A percentile compares a stretch with the other conserved stretches of the same genome.
These are phyloP conservation scores for Nymphaea colorata DNA, from an alignment of 164 flowering plant species.

Conservation along the genomic window DNA sequence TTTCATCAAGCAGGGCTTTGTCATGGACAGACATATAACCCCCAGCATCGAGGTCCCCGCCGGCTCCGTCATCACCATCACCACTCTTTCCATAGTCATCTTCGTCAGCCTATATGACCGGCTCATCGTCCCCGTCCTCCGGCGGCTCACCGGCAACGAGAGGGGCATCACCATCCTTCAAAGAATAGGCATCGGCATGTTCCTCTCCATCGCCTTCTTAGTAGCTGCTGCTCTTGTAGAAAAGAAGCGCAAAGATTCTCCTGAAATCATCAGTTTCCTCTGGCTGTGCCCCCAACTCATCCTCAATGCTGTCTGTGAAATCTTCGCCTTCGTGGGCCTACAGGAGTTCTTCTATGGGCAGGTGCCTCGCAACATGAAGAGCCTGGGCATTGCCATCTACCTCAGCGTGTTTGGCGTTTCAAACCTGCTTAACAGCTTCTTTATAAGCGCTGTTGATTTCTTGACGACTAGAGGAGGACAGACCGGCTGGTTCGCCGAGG, in stretches of 20 bases:
- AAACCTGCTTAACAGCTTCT: slow-evolving; percentile 39
- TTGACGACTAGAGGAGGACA: slow-evolving; percentile 19
- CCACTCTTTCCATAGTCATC: slow-evolving; percentile 35
- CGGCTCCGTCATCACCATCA: slow-evolving; percentile 34
- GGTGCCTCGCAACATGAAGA: slow-evolving; percentile 67
- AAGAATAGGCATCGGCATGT: slow-evolving; percentile 61
- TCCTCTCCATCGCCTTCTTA: slow-evolving; percentile 25
- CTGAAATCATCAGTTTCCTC: slow-evolving; percentile 37
- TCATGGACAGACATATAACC: slow-evolving; percentile 32
- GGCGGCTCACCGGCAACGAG: slow-evolving; percentile 39
- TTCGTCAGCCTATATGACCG: slow-evolving; percentile 43
- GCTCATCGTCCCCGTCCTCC: slow-evolving; percentile 37
- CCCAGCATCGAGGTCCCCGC: slow-evolving; percentile 41
- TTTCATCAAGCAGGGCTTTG: slow-evolving; percentile 61
- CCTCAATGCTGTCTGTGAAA: slow-evolving; percentile 46
- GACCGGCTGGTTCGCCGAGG: slow-evolving; percentile 55
- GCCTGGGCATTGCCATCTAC: slow-evolving; percentile 58
- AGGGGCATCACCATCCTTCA: slow-evolving; percentile 58
- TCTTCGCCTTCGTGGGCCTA: slow-evolving; percentile 57
- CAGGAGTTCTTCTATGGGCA: slow-evolving; percentile 75
- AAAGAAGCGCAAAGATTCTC: slow-evolving; percentile 26
- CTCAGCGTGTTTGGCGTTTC: slow-evolving; percentile 51
- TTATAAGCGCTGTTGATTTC: slow-evolving; percentile 39
- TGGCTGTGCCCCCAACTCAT: slow-evolving; percentile 60
- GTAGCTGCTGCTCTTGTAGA: slow-evolving; percentile 46